These are phyloP conservation scores for Macroventuria anomochaeta DNA, from an alignment of 2,329 filamentous ascomycete genomes.

Conservation along the genomic window DNA sequence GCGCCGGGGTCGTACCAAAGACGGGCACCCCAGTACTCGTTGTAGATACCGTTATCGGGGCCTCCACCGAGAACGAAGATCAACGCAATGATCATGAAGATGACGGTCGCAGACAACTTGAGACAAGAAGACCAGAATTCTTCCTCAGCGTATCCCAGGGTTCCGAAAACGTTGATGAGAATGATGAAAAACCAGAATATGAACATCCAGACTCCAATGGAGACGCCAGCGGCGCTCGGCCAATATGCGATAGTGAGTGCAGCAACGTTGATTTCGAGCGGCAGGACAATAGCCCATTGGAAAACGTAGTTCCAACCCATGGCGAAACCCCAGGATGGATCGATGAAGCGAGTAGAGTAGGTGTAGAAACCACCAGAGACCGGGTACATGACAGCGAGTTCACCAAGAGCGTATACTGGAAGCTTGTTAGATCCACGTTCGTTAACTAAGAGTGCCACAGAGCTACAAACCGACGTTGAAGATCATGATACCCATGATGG, in stretches of 20 bases:
- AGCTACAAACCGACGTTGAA: slow-evolving; percentile 48
- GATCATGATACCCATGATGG: slow-evolving; percentile 49
- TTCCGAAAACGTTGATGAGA: slow-evolving; percentile 49
- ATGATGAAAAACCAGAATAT: slow-evolving; percentile 49
- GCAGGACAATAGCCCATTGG: slow-evolving; percentile 48
- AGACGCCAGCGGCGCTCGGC: slow-evolving; percentile 25
- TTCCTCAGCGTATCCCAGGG: slow-evolving; percentile 51
- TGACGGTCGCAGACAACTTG: slow-evolving; percentile 46
- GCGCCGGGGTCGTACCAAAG: slow-evolving; percentile 66
- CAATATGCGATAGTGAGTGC: slow-evolving; percentile 50
- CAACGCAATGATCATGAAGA: slow-evolving; percentile 57
- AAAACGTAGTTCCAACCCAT: slow-evolving; percentile 50
- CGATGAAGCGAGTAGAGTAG: slow-evolving; percentile 57
- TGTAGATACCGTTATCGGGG: slow-evolving; percentile 55
- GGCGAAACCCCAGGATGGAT: slow-evolving; percentile 54
- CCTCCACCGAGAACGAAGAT: slow-evolving; percentile 64
- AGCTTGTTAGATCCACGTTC: slow-evolving; percentile 48
- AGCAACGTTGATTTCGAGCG: slow-evolving; percentile 50
- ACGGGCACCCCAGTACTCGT: slow-evolving; percentile 63
- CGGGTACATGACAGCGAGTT: slow-evolving; percentile 66
- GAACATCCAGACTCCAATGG: slow-evolving; percentile 46
- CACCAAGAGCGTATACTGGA: slow-evolving; percentile 58
- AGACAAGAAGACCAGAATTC: slow-evolving; percentile 49
- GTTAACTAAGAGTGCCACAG: slow-evolving; percentile 16
- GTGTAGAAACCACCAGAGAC: slow-evolving; percentile 61